Evolutionary conservation across 2,329 filamentous ascomycete species (phyloP).

Genomic region (Fusarium vanettenii): DNA sequence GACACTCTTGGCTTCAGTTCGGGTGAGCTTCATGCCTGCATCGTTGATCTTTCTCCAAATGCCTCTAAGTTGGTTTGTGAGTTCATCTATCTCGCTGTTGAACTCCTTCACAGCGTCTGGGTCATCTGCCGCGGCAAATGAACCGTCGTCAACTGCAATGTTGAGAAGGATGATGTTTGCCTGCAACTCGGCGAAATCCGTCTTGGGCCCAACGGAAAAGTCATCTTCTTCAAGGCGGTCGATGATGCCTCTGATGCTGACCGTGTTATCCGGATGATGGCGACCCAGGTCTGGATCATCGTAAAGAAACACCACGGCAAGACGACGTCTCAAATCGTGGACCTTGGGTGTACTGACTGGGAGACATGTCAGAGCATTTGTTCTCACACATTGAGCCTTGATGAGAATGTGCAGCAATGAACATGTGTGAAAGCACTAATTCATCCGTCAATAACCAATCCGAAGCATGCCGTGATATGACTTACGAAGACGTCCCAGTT

Average conservation of each 20-base stretch:
- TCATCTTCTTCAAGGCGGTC: constrained; percentile 59
- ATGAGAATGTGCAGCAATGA: constrained; percentile 60
- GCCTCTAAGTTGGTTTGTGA: constrained; percentile 69
- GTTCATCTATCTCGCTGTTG: constrained; percentile 76
- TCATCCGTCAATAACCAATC: constrained; percentile 1
- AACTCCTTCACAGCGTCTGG: constrained; percentile 61
- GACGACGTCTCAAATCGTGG: constrained; percentile 72
- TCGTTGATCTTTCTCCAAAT: constrained; percentile 76
- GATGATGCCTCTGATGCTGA: constrained; percentile 58
- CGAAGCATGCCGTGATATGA: background rate
- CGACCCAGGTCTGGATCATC: constrained; percentile 57
- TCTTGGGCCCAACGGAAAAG: constrained; percentile 65
- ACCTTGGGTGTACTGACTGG: constrained; percentile 62
- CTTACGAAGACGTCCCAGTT: constrained; percentile 59
- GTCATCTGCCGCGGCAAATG: constrained; percentile 43
- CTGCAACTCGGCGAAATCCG: constrained; percentile 76
- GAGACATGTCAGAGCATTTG: constrained; percentile 68
- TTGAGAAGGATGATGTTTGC: constrained; percentile 77
- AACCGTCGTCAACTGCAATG: constrained; percentile 76
- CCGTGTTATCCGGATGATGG: constrained; percentile 53
- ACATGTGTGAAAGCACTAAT: constrained; percentile 63
- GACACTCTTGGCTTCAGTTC: constrained; percentile 81
- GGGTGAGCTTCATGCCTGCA: constrained; percentile 76
- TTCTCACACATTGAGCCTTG: constrained; percentile 62
- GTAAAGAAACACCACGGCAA: constrained; percentile 75